These are phyloP conservation scores for Amphichorda felina DNA, from an alignment of 2,329 filamentous ascomycete species.

Conservation along the genomic window DNA sequence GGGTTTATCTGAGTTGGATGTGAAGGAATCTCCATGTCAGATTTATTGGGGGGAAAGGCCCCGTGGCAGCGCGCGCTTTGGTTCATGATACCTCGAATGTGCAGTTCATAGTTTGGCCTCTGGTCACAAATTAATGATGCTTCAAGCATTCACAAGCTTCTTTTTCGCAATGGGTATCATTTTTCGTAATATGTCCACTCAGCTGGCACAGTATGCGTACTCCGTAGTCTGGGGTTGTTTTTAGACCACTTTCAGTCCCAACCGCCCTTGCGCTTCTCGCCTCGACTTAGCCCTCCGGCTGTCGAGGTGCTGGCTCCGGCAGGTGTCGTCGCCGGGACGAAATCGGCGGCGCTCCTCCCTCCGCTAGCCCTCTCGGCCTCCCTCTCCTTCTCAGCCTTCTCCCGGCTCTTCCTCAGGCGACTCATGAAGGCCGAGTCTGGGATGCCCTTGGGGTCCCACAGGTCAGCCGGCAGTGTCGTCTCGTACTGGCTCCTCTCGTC, in stretches of 20 bases:
- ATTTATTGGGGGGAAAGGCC: too few species aligned
- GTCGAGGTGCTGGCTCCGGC: constrained; percentile 9
- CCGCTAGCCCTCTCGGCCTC: constrained; percentile 30
- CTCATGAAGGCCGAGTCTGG: constrained; percentile 42
- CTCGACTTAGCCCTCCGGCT: constrained; percentile 11
- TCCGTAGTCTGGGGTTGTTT: too few species aligned
- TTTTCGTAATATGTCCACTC: too few species aligned
- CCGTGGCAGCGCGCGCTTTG: background rate
- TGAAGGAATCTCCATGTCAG: too few species aligned
- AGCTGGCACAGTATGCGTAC: too few species aligned
- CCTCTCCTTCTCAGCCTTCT: constrained; percentile 29
- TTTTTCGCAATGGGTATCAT: background rate
- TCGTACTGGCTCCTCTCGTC: constrained; percentile 47
- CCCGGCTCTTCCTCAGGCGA: constrained; percentile 35
- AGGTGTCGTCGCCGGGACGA: constrained; percentile 25
- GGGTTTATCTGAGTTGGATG: too few species aligned
- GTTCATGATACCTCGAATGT: constrained; percentile 2
- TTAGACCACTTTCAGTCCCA: constrained; percentile 16
- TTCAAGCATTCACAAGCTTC: background rate
- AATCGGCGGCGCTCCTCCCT: constrained; percentile 31
- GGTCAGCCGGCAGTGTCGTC: constrained; percentile 41
- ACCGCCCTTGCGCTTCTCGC: constrained; percentile 20
- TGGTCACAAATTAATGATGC: constrained; percentile 1
- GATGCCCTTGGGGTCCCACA: constrained; percentile 48
- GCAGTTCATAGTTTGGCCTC: background rate